Base-by-base conservation (phyloP, 23 red algal species). In the Pyropia haitanensis region DNA sequence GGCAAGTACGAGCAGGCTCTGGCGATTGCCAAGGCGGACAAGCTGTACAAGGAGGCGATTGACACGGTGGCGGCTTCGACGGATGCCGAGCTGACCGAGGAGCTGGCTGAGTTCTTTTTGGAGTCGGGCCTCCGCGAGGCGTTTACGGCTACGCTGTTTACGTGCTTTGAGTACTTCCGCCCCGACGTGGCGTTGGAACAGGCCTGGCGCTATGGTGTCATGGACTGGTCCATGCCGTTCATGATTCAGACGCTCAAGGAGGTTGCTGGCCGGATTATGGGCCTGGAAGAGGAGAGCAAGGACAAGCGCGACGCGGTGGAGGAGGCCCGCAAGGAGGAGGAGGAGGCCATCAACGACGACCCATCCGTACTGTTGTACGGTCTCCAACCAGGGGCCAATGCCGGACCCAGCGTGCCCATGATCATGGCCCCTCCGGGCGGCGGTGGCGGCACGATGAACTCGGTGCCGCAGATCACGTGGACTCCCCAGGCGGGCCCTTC, bases 241-340 rank as follows among this genome's bases (percentile, higher is more conserved):
- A 79, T 90, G 83, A 85, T 97, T 85, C 93, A 97, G 61, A 97
- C 86, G 17, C 73, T 97, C 79, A 81, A 80, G 27, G 93, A 97
- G 50, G 73, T 90, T 14, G 81, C 69, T 18, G 71, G 66, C 22
- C 73, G 93, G 54, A 34, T 97, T 39, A 84, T 87, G 72, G 67
- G 83, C n/a, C 68, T 97, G 16, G 93, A 97, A 53, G 82, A 87
- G 22, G 89, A 95, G 60, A 86, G 77, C 68, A 81, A 95, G 39
- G 89, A 95, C 57, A 85, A 88, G 50, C 81, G 82, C 14, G 75
- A 87, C 63, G 53, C 65, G 31, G 67, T 86, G 46, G 80, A 86
- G 76, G 76, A 80, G 25, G 75, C 70, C 55, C 79, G 72, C 26
- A 61, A 72, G 60, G 79, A 90, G 71, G 63, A 70, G 33, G 85